Evolutionary conservation across 1,284 basidiomycete genomes (phyloP).

Genomic region (Cryptococcus amylolentus): DNA sequence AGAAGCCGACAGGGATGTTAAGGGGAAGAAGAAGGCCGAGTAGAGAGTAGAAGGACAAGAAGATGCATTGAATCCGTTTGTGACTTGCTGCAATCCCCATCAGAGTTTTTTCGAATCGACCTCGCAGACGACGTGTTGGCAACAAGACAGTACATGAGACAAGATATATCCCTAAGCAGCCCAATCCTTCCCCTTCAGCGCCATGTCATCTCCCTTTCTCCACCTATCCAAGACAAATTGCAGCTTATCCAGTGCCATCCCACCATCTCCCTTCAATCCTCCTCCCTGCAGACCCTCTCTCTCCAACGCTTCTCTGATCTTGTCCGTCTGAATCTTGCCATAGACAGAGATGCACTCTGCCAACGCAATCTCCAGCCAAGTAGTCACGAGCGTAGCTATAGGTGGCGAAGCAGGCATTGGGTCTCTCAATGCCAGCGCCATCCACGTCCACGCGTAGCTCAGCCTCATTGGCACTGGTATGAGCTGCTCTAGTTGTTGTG

Average conservation of each 20-base stretch:
- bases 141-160: not conserved
- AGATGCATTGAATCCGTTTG: not conserved
- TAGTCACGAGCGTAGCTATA: conserved; percentile 50
- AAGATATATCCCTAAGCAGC: not conserved
- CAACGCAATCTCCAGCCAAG: conserved; percentile 70
- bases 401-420: conserved; percentile 34
- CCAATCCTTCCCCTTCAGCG: conserved; percentile 19
- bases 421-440: conserved; percentile 28
- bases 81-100: not conserved
- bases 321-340: conserved; percentile 69
- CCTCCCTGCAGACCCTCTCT: conserved; percentile 52
- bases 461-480: conserved; percentile 61
- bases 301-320: conserved; percentile 66
- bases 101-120: not conserved
- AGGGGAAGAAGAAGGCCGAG: conserved; percentile 47
- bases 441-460: conserved; percentile 65
- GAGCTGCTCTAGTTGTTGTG: conserved; percentile 53
- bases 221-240: conserved; percentile 24
- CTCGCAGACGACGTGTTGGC: not conserved
- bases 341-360: conserved; percentile 60
- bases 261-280: conserved; percentile 33
- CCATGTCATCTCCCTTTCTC: conserved; percentile 9
- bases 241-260: conserved; percentile 32
- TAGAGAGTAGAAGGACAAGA: conserved; percentile 11
- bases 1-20: conserved; percentile 50